Evolutionary conservation across 768 basidiomycete species (phyloP).

Genomic region (Leccinum truebloodii): DNA sequence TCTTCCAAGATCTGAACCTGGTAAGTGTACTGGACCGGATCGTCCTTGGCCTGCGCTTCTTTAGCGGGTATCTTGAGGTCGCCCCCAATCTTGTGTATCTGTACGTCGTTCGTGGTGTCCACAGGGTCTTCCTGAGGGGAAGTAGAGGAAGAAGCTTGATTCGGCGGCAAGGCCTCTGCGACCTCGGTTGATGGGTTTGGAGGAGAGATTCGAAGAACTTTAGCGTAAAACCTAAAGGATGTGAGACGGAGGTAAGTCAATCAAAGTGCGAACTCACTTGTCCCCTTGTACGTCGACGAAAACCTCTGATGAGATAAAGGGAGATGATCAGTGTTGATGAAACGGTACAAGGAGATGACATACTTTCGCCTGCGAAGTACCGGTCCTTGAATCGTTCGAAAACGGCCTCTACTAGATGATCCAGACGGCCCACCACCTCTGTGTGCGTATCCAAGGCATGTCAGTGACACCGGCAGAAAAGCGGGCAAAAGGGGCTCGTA

Average conservation of each 20-base stretch:
- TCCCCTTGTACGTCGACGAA: constrained; percentile 85
- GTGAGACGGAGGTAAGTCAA: constrained; percentile 17
- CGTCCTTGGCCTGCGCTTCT: constrained; percentile 70
- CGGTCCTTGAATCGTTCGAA: constrained; percentile 96
- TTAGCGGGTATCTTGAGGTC: constrained; percentile 77
- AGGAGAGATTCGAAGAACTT: constrained; percentile 76
- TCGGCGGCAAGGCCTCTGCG: constrained; percentile 35
- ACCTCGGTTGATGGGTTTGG: constrained; percentile 51
- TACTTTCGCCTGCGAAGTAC: constrained; percentile 90
- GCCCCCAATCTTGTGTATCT: constrained; percentile 69
- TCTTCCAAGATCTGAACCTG: constrained; percentile 84
- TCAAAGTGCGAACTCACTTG: constrained; percentile 55
- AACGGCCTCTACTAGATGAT: constrained; percentile 92
- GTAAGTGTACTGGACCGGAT: constrained; percentile 83
- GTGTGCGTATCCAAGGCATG: constrained; percentile 20
- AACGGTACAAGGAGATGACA: constrained; percentile 35
- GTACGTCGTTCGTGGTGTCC: constrained; percentile 51
- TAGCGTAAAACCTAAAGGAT: constrained; percentile 70
- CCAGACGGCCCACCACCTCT: constrained; percentile 97
- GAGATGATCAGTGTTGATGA: constrained; percentile 18
- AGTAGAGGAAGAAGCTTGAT: constrained; percentile 43
- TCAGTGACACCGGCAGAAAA: constrained; percentile 16
- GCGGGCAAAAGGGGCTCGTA: constrained; percentile 48
- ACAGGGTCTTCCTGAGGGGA: constrained; percentile 43
- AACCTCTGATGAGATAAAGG: constrained; percentile 54